phyloP scores from a whole-genome alignment of 495 filamentous ascomycete species.

The Neurospora africana region DNA sequence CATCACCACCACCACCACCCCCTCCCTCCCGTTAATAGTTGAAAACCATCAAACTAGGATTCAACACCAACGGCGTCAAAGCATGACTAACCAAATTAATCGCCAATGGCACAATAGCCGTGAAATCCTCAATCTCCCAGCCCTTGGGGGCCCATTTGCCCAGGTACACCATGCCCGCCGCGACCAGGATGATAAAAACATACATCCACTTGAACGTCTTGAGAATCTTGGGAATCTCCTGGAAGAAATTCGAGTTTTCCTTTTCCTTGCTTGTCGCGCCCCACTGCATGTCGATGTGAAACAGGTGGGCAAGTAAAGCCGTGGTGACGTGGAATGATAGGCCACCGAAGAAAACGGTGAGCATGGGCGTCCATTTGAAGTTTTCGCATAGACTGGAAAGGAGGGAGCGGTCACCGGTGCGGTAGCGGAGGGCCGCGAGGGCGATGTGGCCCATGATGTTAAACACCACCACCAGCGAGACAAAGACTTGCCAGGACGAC shows the following conservation, averaged over 20 bases:
- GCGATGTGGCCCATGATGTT: slow-evolving; percentile 51
- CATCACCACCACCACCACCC: neutral
- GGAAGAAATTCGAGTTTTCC: slow-evolving; percentile 62
- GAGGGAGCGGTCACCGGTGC: slow-evolving; percentile 41
- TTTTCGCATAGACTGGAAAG: slow-evolving; percentile 47
- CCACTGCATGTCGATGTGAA: slow-evolving; percentile 58
- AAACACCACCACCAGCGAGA: slow-evolving; percentile 54
- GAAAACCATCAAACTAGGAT: slow-evolving; percentile 67
- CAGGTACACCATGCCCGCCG: slow-evolving; percentile 53
- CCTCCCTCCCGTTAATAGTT: slow-evolving; percentile 41
- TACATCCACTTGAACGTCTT: slow-evolving; percentile 63
- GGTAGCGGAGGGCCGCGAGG: slow-evolving; percentile 49
- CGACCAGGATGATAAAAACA: slow-evolving; percentile 45
- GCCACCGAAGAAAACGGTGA: slow-evolving; percentile 54
- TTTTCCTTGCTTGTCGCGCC: slow-evolving; percentile 55
- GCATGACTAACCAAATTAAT: slow-evolving; percentile 54
- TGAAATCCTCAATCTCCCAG: slow-evolving; percentile 59
- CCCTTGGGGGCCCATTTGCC: slow-evolving; percentile 47
- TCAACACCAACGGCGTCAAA: slow-evolving; percentile 56
- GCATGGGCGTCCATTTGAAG: slow-evolving; percentile 56
- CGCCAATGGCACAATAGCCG: slow-evolving; percentile 62
- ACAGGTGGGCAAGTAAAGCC: slow-evolving; percentile 51
- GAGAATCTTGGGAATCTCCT: slow-evolving; percentile 60
- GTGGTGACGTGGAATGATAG: slow-evolving; percentile 53
- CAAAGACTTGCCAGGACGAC: slow-evolving; percentile 58